These are phyloP conservation scores for Colletotrichum sp. DNA, from an alignment of 2,329 filamentous ascomycete genomes.

Conservation along the genomic window DNA sequence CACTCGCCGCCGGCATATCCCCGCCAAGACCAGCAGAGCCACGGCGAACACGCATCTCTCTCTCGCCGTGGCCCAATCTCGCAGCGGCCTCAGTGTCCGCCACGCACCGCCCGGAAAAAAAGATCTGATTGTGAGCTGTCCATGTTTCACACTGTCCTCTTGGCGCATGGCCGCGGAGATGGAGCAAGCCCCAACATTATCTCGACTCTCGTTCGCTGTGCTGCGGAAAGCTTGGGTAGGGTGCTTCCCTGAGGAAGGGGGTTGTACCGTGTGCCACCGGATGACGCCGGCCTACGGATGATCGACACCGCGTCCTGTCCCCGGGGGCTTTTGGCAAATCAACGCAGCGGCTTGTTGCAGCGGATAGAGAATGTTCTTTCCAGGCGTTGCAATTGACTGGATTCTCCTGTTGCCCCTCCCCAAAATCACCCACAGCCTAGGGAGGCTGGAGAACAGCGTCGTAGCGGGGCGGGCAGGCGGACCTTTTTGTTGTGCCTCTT, in stretches of 20 bases:
- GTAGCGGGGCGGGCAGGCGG: neutral
- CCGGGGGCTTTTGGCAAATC: neutral
- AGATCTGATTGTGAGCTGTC: neutral
- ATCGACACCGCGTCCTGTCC: conserved; percentile 8
- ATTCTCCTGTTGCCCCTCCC: neutral
- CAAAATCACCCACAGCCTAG: neutral
- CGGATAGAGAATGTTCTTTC: no score
- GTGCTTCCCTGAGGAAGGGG: neutral
- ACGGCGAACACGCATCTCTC: conserved; percentile 3
- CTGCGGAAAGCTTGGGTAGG: neutral
- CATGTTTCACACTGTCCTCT: conserved; percentile 6
- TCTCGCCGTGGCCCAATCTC: neutral
- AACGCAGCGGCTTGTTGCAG: neutral
- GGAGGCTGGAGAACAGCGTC: neutral
- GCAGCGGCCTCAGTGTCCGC: neutral
- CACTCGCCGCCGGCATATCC: conserved; percentile 4
- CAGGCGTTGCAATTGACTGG: neutral
- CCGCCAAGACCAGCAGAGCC: conserved; percentile 19
- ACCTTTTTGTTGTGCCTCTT: neutral
- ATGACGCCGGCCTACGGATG: conserved; percentile 15
- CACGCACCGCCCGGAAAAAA: neutral
- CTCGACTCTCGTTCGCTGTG: neutral
- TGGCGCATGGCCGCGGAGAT: neutral
- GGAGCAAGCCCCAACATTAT: neutral
- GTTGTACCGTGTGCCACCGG: neutral